Evolutionary conservation across 768 basidiomycete genomes (phyloP).

Genomic region (Heimioporus sp.): DNA sequence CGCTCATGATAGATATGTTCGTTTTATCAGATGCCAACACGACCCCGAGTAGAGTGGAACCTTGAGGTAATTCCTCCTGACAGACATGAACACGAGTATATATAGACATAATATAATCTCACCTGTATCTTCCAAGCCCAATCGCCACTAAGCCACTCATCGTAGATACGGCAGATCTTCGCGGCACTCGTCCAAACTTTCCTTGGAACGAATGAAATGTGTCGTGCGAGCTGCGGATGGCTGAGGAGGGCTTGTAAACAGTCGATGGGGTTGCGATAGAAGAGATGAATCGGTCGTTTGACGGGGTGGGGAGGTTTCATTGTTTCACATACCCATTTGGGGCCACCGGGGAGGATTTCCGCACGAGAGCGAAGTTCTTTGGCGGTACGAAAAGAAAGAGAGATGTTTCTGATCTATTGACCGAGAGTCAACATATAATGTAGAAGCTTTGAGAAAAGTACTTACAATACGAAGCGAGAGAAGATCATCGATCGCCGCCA

Average conservation of each 20-base stretch:
- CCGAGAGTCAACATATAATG: background rate
- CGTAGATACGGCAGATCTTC: background rate
- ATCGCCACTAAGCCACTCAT: constrained; percentile 4
- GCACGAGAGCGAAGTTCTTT: background rate
- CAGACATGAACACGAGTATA: background rate
- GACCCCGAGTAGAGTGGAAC: constrained; percentile 29
- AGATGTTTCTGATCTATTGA: background rate
- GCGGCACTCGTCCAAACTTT: constrained; percentile 10
- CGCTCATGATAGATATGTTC: no score
- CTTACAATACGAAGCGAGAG: constrained; percentile 26
- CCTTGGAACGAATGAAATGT: constrained; percentile 18
- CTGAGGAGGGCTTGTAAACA: background rate
- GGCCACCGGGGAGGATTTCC: background rate
- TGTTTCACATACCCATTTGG: background rate
- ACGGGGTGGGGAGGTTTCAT: background rate
- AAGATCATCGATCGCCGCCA: constrained; percentile 28
- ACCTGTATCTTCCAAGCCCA: constrained; percentile 27
- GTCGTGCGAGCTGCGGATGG: background rate
- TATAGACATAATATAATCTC: background rate
- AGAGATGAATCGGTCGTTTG: background rate
- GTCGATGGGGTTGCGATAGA: background rate
- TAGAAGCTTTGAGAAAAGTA: background rate
- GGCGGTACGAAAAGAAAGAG: background rate
- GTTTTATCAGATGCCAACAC: constrained; percentile 19
- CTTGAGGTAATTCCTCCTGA: constrained; percentile 19